Evolutionary conservation across 2,329 filamentous ascomycete genomes (phyloP), one percentile per base, ranked within the genome.

Genomic region (Amylocarpus encephaloides): DNA sequence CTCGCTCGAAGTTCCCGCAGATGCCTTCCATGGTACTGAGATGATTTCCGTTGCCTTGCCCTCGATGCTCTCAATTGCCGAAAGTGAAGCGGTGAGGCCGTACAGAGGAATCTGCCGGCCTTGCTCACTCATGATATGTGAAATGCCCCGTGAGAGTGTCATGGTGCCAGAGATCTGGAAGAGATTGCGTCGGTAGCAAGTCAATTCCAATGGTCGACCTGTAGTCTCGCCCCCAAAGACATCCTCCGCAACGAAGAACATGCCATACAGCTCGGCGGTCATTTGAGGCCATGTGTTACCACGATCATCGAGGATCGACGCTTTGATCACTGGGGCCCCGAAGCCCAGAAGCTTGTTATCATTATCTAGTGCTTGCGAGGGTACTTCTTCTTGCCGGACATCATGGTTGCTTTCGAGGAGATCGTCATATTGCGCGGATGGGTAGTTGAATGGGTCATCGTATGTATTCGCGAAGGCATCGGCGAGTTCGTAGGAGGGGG

Each of bases 111-210:
- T 79, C 46, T 88, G 84, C 36, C 83, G 85, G 42, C 88, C 85
- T 57, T 94, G 86, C 12, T 92, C 91, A 63, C 90, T 76, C 54
- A 86, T 75, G 59, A 80, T 82, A 53, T 87, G 80, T 43, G 88
- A 77, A 36, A 83, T 80, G 43, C 85, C 78, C 18, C 79, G 71
- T n/a, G 90, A 88, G 39, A 96, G 69, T 0, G 82, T 89, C 48
- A 97, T 80, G 46, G 86, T 87, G 33, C 92, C 92, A 0, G 89
- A 92, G 59, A 95, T 94, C 70, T 96, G 91, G 75, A 95, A 97
- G 42, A 97, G 74, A 64, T 97, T 97, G 45, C 92, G 81, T 39
- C 92, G 84, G 67, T 97, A 97, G 74, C 92, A 97, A 0, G 92
- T 97, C 66, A 97, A 71, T 70, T 97, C 92, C 45, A 85, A 77